These are phyloP conservation scores for Cytospora paraplurivora DNA, from an alignment of 2,329 filamentous ascomycete species.

Conservation along the genomic window DNA sequence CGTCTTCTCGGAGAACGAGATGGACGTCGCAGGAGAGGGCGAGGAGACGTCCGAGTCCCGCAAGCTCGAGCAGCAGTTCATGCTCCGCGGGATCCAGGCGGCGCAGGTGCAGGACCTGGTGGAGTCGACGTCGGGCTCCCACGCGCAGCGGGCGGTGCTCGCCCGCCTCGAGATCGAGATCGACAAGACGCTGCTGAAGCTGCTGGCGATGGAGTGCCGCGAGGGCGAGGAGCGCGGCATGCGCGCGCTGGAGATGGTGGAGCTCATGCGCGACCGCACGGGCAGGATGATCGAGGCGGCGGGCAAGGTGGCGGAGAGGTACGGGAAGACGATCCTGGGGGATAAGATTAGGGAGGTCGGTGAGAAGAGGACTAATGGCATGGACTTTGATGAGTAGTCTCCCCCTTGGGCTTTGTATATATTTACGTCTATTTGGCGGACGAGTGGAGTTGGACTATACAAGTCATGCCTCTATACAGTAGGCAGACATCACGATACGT, in stretches of 20 bases:
- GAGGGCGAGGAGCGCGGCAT: conserved; percentile 92
- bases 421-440: background rate
- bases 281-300: conserved; percentile 93
- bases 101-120: conserved; percentile 76
- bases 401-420: background rate
- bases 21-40: conserved; percentile 39
- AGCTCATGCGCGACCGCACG: conserved; percentile 78
- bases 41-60: conserved; percentile 51
- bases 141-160: conserved; percentile 67
- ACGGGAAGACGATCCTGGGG: conserved; percentile 75
- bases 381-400: conserved; percentile 42
- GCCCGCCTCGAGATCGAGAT: conserved; percentile 77
- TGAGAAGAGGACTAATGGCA: conserved; percentile 66
- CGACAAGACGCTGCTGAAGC: conserved; percentile 86
- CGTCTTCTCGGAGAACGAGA: conserved; percentile 37
- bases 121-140: conserved; percentile 64
- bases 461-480: no score
- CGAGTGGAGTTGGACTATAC: background rate
- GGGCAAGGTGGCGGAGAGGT: conserved; percentile 83
- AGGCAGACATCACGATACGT: no score
- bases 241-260: conserved; percentile 89
- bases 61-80: conserved; percentile 77
- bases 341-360: conserved; percentile 90
- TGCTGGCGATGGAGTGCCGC: conserved; percentile 86
- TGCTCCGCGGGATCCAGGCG: conserved; percentile 72